Evolutionary conservation across 2,329 filamentous ascomycete genomes (phyloP), one percentile per base, ranked within the genome.

Genomic region (Microdochium paspali): DNA sequence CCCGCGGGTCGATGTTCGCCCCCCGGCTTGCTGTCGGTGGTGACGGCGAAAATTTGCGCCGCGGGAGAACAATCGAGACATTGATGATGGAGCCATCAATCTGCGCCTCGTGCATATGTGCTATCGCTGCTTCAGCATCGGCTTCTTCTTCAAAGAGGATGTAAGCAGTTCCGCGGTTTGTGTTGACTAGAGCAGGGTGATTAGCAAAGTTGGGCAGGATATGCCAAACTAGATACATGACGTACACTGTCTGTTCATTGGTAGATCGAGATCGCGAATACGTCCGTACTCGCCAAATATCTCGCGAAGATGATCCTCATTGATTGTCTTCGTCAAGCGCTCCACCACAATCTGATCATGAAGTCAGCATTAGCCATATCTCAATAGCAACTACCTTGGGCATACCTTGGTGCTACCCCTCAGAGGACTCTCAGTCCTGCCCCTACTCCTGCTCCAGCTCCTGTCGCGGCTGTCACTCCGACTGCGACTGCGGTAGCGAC

Each of bases 31-130:
- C 80, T 4, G 78, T 78, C 1, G 88, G 88, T 15, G 90, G 90
- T 43, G 85, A 81, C 18, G 81, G 82, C 6, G 87, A 90, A 59
- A 95, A 87, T 56, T 89, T 88, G 58, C 86, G 82, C 45, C 86
- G 80, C 0, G 89, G 89, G 30, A 95, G 73, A 24, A 95, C 88
- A 54, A 96, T 93, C 42, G 87, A 93, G 44, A 96, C 90, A 59
- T 85, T 85, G 59, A 96, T 83, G 32, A 82, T 74, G 21, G 84
- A 80, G 46, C 90, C 90, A 64, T 96, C 90, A 24, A 95, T 70
- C 61, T 95, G 87, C n/a, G 87, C 89, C 69, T 98, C 93, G 66
- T 98, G 93, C 93, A 98, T 97, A 63, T 95, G 87, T 18, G 90
- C 82, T 56, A 96, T 94, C 24, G 93, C 93, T 13, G 82, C 75